Evolutionary conservation across 441 rosid species (phyloP).

Genomic region (Flueggea neowawraea): DNA sequence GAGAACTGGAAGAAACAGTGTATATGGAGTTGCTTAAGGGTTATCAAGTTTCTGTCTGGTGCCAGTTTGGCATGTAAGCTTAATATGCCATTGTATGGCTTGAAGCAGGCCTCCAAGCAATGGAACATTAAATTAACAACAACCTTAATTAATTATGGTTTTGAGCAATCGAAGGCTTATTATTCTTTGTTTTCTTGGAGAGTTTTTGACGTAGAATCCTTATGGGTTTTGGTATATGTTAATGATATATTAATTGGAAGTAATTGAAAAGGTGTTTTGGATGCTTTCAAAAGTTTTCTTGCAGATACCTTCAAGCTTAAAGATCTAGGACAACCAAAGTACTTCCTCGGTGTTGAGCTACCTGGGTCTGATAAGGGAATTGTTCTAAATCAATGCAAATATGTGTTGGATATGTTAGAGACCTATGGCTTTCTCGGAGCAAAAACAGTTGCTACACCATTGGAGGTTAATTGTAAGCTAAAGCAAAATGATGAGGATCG

Average conservation of each 20-base stretch:
- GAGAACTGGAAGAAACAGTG: neutral
- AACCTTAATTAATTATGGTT: neutral
- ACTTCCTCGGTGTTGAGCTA: conserved; percentile 2
- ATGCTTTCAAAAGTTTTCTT: neutral
- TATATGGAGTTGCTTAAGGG: neutral
- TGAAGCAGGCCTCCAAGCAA: neutral
- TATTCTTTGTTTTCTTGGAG: neutral
- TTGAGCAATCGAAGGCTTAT: neutral
- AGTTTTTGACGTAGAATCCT: neutral
- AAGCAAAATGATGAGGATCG: too few species aligned
- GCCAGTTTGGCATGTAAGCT: neutral
- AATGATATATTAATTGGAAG: too few species aligned
- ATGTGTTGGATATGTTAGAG: neutral
- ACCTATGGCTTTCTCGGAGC: neutral
- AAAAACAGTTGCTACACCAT: neutral
- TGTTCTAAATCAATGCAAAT: neutral
- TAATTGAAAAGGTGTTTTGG: neutral
- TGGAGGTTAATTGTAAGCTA: neutral
- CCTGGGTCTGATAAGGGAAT: neutral
- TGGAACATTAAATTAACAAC: neutral
- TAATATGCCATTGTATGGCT: neutral
- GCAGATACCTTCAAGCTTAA: neutral
- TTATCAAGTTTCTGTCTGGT: neutral
- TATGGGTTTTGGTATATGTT: neutral
- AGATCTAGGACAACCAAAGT: neutral